Base-by-base conservation (phyloP, 2,329 filamentous ascomycete genomes). In the Aschersonia sp. region DNA sequence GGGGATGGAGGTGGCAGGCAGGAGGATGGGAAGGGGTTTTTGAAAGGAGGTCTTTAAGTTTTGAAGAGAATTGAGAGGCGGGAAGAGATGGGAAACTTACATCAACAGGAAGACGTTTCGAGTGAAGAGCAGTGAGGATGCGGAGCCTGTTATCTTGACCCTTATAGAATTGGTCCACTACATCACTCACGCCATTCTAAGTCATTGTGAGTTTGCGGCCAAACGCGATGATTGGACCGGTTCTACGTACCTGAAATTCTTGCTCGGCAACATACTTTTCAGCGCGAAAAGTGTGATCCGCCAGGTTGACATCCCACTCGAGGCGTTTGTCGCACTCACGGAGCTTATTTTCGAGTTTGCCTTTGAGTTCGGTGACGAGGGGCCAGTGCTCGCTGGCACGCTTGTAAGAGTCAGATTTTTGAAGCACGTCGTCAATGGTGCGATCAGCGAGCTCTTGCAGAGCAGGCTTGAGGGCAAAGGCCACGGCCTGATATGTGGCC, bases 391-490 rank as follows among this genome's bases (percentile, higher is more conserved):
- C 76, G 6, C 68, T 65, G 10, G 70, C 70, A 52, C 73, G 61
- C 57, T 74, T 70, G 62, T 79, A 69, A 43, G 66, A 68, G 7
- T 73, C 63, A 6, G 73, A 68, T 46, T 78, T 69, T 45, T 72
- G 66, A 51, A 78, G 68, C 50, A 85, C 63, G 50, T 73, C 69
- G 45, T 78, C 74, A 49, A 82, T 63, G 46, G 68, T 73, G 35
- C 78, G 71, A 47, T 78, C 74, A 14, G 79, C 79, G 22, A 87
- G 68, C 57, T 85, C 80, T 50, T 79, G 77, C 11, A 85, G 67
- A 8, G 79, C 72, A 12, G 76, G 75, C 60, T 83, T 85, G 55
- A 84, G 63, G 32, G 75, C 70, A 54, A 76, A 73, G 50, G 78
- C 72, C 46, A 86, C 73, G 49, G 73, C 68, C n/a, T 77, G 72